Evolutionary conservation across 2,329 filamentous ascomycete genomes (phyloP).

Genomic region (Coniochaeta pulveracea): DNA sequence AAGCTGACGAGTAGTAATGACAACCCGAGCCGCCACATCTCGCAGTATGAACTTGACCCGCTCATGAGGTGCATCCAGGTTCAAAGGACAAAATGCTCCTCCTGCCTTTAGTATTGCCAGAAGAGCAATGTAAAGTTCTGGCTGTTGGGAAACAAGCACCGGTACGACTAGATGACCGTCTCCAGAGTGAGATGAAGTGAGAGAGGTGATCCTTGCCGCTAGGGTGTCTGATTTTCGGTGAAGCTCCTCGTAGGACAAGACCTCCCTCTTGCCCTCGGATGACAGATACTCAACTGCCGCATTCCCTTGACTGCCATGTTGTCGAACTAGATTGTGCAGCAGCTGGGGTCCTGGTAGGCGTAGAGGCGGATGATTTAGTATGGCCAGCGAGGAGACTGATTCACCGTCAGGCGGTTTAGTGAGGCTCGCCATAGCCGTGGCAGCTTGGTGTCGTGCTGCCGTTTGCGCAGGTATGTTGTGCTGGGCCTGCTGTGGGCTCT

Average conservation of each 20-base stretch:
- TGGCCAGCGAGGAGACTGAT: conserved; percentile 21
- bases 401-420: not conserved
- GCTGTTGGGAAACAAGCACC: conserved; percentile 65
- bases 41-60: conserved; percentile 67
- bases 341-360: conserved; percentile 40
- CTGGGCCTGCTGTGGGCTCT: no score
- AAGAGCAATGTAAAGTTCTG: conserved; percentile 65
- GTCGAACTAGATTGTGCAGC: conserved; percentile 38
- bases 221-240: conserved; percentile 46
- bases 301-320: conserved; percentile 17
- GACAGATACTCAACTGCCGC: conserved; percentile 55
- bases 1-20: conserved; percentile 51
- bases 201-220: conserved; percentile 35
- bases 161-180: conserved; percentile 49
- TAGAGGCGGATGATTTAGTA: conserved; percentile 31
- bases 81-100: conserved; percentile 76
- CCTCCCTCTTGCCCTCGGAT: conserved; percentile 28
- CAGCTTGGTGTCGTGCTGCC: no score
- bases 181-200: conserved; percentile 7
- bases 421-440: no score
- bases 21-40: conserved; percentile 60
- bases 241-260: conserved; percentile 51
- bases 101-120: conserved; percentile 72
- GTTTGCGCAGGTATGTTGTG: no score
- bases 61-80: conserved; percentile 65